phyloP scores from a whole-genome alignment of 331 rosid genomes.

The Rosa hybrid region DNA sequence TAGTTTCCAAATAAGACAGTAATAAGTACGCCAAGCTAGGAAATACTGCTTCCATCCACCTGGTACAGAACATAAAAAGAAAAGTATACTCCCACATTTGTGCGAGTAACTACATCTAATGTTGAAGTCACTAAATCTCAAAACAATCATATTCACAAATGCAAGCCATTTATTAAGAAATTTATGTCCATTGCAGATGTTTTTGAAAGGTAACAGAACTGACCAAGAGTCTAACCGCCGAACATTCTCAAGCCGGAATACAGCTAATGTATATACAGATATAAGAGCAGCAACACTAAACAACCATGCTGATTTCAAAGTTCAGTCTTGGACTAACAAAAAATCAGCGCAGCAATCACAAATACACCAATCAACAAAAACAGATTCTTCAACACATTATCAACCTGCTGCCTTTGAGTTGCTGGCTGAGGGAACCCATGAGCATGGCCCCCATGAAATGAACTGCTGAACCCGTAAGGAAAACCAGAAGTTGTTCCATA shows the following conservation, averaged over 20 bases:
- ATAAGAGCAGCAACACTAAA: not conserved
- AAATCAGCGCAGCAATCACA: constrained; percentile 68
- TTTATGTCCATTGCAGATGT: not conserved
- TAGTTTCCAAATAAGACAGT: not conserved
- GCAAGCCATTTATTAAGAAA: constrained; percentile 12
- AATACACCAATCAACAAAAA: constrained; percentile 68
- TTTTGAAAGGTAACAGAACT: constrained; percentile 13
- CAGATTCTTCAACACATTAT: constrained; percentile 72
- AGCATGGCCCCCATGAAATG: constrained; percentile 66
- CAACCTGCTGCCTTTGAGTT: constrained; percentile 63
- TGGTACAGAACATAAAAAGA: not conserved
- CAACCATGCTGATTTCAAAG: not conserved
- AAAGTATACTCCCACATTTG: not conserved
- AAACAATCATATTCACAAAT: not conserved
- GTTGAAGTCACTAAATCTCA: not conserved
- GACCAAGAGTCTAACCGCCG: not conserved
- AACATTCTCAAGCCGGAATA: constrained; percentile 15
- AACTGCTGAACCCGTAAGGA: constrained; percentile 59
- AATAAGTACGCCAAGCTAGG: not conserved
- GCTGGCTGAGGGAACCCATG: constrained; percentile 53
- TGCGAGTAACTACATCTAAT: not conserved
- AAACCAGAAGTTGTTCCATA: constrained; percentile 87
- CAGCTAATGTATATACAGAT: constrained; percentile 49
- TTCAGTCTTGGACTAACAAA: constrained; percentile 38
- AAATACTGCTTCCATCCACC: not conserved